Base-by-base conservation (phyloP, 2,329 filamentous ascomycete genomes). In the Zopfia rhizophila region DNA sequence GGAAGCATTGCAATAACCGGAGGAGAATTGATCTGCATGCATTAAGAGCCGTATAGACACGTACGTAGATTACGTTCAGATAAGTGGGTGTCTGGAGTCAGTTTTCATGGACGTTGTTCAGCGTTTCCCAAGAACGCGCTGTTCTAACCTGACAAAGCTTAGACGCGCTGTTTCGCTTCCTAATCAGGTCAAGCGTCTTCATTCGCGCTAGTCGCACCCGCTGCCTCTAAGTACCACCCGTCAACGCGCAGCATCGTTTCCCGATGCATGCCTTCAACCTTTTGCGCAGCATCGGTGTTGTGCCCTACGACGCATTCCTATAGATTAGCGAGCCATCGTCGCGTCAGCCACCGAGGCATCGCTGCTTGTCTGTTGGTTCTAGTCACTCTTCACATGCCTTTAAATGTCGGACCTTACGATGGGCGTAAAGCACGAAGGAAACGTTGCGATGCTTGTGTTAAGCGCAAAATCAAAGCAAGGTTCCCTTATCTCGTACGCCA, bases 341-440 rank as follows among this genome's bases (percentile, higher is more conserved):
- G n/a, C n/a, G n/a, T n/a, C n/a, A n/a, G n/a, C n/a, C n/a, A n/a
- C n/a, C n/a, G n/a, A n/a, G n/a, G n/a, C n/a, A n/a, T n/a, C n/a
- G n/a, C n/a, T 31, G 16, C 19, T 17, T 31, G 14, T 18, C 24
- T 5, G 7, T 42, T 27, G 7, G 3, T 24, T 7, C 14, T 7
- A 13, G 19, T 7, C 8, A 29, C 2, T 3, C 21, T 7, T 31
- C 37, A 41, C 17, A 60, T 60, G 58, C 29, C 48, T 12, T 38
- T 41, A n/a, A 14, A 21, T 16, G 53, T 58, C n/a, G 63, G 63
- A 17, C 63, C 63, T 17, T 56, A 54, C 12, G 63, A 66, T 45
- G 63, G 63, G 21, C 63, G 63, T n/a, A 63, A 56, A 41, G 55
- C 60, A 4, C 52, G 57, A 22, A 57, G 55, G 21, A 65, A 60